phyloP scores from a whole-genome alignment of 306 rosid genomes.

The Castanea mollissima region DNA sequence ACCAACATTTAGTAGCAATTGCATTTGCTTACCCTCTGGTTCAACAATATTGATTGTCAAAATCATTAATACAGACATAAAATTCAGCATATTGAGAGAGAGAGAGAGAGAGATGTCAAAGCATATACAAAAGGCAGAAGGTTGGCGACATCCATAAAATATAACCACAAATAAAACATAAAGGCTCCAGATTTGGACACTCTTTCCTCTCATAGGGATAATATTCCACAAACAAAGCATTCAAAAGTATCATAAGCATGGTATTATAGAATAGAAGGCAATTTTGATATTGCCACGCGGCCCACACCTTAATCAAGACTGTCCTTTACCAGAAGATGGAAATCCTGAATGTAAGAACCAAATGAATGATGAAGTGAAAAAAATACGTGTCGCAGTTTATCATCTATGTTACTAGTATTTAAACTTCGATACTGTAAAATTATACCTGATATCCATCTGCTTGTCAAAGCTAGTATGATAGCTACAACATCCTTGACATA shows the following conservation, averaged over 20 bases:
- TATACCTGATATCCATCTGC: slow-evolving; percentile 73
- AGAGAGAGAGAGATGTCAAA: slow-evolving; percentile 11
- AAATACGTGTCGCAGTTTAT: background rate
- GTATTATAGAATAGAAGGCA: background rate
- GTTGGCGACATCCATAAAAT: background rate
- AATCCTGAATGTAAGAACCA: background rate
- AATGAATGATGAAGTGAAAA: background rate
- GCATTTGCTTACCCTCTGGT: slow-evolving; percentile 68
- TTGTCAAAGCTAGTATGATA: slow-evolving; percentile 55
- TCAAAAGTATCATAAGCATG: no score
- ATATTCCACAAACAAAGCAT: background rate
- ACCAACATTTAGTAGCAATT: slow-evolving; percentile 69
- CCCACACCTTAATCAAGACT: background rate
- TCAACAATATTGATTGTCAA: slow-evolving; percentile 16
- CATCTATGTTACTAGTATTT: background rate
- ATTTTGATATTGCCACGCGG: background rate
- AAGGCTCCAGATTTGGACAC: no score
- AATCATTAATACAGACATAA: slow-evolving; percentile 18
- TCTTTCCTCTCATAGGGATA: no score
- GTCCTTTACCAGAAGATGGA: background rate
- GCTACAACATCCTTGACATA: slow-evolving; percentile 77
- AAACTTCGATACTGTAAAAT: slow-evolving; percentile 9
- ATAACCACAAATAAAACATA: no score
- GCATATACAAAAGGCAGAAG: background rate
- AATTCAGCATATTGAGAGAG: slow-evolving; percentile 11